Conservation (phyloP, 345 rosid species). For the Moringa oleifera region DNA sequence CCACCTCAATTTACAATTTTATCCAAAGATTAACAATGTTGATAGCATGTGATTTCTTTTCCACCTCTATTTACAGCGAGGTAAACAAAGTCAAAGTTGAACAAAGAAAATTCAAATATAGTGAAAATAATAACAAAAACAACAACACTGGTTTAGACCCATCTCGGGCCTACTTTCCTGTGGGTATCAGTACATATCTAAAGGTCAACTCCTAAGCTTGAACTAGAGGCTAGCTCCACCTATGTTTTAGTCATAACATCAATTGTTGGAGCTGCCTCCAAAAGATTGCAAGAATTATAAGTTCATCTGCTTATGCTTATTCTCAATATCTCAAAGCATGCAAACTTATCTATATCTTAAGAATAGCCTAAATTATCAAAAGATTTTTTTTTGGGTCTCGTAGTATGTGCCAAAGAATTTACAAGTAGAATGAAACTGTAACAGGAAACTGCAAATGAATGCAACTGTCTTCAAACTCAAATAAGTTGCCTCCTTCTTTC, state of each 20-base stretch:
- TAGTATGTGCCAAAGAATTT: not conserved
- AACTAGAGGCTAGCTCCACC: not conserved
- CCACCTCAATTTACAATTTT: too few species aligned
- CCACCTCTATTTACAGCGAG: too few species aligned
- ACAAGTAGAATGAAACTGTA: not conserved
- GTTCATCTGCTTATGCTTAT: not conserved
- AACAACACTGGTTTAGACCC: not conserved
- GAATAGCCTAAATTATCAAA: not conserved
- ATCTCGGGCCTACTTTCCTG: not conserved
- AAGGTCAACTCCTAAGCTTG: not conserved
- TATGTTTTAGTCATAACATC: not conserved
- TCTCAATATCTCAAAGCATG: not conserved
- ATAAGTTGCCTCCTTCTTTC: not conserved
- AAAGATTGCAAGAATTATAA: not conserved
- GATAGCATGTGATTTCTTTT: too few species aligned
- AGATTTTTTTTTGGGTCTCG: not conserved
- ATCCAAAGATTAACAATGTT: too few species aligned
- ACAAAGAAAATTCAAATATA: too few species aligned
- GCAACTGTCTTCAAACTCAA: not conserved
- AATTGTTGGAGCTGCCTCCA: not conserved
- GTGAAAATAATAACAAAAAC: not conserved
- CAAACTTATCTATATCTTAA: not conserved
- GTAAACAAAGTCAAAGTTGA: too few species aligned
- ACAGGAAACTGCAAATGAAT: not conserved
- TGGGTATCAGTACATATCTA: not conserved